Conservation (phyloP, 225 moss, liverwort and hornwort genomes). For the Asterella californica region DNA sequence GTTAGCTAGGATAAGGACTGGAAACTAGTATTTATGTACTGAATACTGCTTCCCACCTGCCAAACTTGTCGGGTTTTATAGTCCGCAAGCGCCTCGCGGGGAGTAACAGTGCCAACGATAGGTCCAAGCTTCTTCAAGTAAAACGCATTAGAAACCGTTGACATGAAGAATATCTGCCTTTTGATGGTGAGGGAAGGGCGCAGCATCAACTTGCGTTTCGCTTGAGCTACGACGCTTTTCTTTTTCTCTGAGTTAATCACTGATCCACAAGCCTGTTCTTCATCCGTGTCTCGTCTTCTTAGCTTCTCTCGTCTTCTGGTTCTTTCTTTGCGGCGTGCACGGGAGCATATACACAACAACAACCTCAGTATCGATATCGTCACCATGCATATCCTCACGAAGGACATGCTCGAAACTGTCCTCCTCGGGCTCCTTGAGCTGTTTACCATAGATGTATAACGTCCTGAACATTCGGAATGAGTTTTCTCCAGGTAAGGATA, state of each 20-base stretch:
- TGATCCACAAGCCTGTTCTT: conserved; percentile 11
- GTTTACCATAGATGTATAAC: background rate
- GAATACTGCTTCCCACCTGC: background rate
- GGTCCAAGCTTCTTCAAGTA: background rate
- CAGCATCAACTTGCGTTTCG: background rate
- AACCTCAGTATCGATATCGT: conserved; percentile 29
- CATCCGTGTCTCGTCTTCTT: background rate
- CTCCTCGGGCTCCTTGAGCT: conserved; percentile 1
- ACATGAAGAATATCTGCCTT: background rate
- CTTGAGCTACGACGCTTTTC: background rate
- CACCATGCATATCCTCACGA: conserved; percentile 38
- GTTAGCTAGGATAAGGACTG: no score
- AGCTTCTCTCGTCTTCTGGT: conserved; percentile 19
- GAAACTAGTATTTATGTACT: no score
- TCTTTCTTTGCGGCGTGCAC: conserved; percentile 37
- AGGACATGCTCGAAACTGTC: conserved; percentile 27
- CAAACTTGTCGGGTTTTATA: conserved; percentile 1
- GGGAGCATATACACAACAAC: conserved; percentile 40
- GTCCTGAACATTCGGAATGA: conserved; percentile 5
- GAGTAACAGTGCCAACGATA: background rate
- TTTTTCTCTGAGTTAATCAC: background rate
- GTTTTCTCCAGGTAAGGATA: background rate
- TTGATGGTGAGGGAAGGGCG: background rate
- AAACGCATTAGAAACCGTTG: background rate
- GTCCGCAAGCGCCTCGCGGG: background rate